Conservation (phyloP, 148 eudicot species). For the Simmondsia chinensis region DNA sequence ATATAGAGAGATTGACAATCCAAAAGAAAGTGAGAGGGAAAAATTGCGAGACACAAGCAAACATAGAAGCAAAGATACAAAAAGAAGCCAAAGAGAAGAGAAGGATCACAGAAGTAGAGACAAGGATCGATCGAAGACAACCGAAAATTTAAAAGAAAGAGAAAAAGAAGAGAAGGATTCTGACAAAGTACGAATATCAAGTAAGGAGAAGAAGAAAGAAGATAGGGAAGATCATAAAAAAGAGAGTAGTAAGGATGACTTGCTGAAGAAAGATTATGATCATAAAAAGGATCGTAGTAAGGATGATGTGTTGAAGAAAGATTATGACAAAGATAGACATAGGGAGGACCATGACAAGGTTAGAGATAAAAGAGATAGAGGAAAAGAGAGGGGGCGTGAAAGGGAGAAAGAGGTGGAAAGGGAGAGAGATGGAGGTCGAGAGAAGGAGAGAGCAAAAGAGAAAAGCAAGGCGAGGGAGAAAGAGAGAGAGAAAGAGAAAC, state of each 20-base stretch:
- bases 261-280: slow-evolving; percentile 23
- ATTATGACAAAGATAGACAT: slow-evolving; percentile 28
- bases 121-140: slow-evolving; percentile 39
- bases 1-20: slow-evolving; percentile 29
- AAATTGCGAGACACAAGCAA: slow-evolving; percentile 32
- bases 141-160: slow-evolving; percentile 29
- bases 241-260: slow-evolving; percentile 21
- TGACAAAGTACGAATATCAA: slow-evolving; percentile 29
- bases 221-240: slow-evolving; percentile 44
- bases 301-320: slow-evolving; percentile 22
- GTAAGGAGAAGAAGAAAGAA: slow-evolving; percentile 49
- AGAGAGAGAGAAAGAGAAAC: slow-evolving; percentile 28
- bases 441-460: slow-evolving; percentile 54
- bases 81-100: slow-evolving; percentile 65
- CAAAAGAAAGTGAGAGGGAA: slow-evolving; percentile 34
- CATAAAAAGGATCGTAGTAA: slow-evolving; percentile 31
- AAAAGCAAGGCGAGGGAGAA: slow-evolving; percentile 38
- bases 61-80: slow-evolving; percentile 65
- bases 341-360: slow-evolving; percentile 20
- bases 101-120: slow-evolving; percentile 58
- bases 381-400: slow-evolving; percentile 33
- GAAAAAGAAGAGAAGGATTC: slow-evolving; percentile 35
- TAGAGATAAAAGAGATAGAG: slow-evolving; percentile 33
- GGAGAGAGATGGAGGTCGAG: slow-evolving; percentile 30
- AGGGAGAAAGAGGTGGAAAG: slow-evolving; percentile 32